Base-by-base conservation (phyloP, 2,329 filamentous ascomycete genomes). In the Microdochium nivale region DNA sequence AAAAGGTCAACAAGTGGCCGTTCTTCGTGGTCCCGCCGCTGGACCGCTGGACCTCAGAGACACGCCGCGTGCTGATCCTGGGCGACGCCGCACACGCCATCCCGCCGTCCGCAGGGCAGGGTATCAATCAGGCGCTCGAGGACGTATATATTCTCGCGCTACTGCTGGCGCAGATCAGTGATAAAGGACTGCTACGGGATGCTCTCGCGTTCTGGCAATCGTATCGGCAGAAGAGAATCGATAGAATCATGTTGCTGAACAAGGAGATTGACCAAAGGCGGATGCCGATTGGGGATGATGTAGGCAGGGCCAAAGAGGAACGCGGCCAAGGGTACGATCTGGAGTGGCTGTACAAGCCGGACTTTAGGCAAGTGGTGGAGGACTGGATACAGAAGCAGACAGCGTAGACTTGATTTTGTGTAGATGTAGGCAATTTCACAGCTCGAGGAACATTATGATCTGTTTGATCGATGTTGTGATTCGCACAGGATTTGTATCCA, bases 11-110 rank as follows among this genome's bases (percentile, higher is more conserved):
- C 27, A 60, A 72, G 1, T 77, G 73, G 73, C 71, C 73, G 0
- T 77, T 73, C 54, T 68, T 75, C 52, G 59, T 66, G 3, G 64
- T 75, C 1, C 73, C 72, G 0, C 65, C 66, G 33, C 61, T 77
- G n/a, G 62, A 68, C 2, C 64, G 57, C 1, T 76, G 73, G 72
- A 53, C 56, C 21, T 72, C 71, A 1, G 54, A 59, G 5, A 56
- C 58, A 3, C 57, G 59, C 3, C 56, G 66, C 1, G 67, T 73
- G 3, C 59, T 76, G 2, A 70, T 80, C 16, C 58, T 77, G 1
- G 74, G 75, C 0, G 75, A 77, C 27, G 72, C 71, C 3, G 74
- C 73, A 1, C 74, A 78, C 49, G 75, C 72, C 0, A 71, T 78
- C 14, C 74, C 74, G 0, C 75, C 74, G 0, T 70, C 70, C 0